phyloP scores from a whole-genome alignment of 495 filamentous ascomycete genomes.

The Hyaloscypha hepaticicola region DNA sequence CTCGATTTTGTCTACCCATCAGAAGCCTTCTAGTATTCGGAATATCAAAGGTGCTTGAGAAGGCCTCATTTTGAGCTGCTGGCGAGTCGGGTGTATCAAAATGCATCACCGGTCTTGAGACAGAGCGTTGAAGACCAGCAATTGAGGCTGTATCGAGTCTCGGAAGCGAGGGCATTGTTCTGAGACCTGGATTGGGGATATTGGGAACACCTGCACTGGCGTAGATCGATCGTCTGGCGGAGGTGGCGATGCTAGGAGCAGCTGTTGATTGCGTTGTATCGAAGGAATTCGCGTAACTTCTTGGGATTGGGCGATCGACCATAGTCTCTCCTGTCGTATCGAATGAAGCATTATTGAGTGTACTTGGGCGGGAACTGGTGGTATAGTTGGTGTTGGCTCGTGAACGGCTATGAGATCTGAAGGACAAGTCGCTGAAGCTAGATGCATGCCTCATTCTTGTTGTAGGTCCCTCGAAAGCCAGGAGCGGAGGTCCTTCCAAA shows the following conservation, averaged over 20 bases:
- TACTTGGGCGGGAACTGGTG: neutral
- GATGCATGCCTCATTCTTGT: neutral
- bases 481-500: neutral
- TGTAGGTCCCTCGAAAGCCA: too few species aligned
- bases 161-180: neutral
- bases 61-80: conserved; percentile 9
- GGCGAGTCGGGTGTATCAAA: neutral
- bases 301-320: neutral
- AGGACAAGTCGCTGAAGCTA: neutral
- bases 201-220: neutral
- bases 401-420: neutral
- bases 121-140: neutral
- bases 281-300: neutral
- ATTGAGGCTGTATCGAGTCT: neutral
- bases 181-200: neutral
- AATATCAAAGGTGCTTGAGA: neutral
- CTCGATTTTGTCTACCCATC: neutral
- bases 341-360: neutral
- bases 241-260: neutral
- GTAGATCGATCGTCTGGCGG: neutral
- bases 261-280: neutral
- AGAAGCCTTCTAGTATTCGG: neutral
- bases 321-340: neutral
- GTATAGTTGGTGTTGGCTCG: neutral
- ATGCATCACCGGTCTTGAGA: neutral